Base-by-base conservation (phyloP, 441 rosid species). In the Pelargonium fulgidum region DNA sequence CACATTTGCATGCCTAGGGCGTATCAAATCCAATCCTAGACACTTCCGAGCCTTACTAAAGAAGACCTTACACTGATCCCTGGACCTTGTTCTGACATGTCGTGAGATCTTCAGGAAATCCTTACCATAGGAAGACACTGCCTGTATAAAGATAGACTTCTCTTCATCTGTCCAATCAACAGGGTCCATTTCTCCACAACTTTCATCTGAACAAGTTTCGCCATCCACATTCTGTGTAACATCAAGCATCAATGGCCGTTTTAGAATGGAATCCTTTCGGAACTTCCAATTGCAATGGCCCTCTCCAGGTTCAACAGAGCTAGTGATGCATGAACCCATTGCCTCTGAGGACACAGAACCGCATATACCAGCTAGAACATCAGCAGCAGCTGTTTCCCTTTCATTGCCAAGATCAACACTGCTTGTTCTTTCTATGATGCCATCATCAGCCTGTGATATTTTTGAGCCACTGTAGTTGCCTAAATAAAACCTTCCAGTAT, bases 91-190 rank as follows among this genome's bases (percentile, higher is more conserved):
- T 71, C 86, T 65, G 12, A 95, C 85, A 33, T 74, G 80, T 12
- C 69, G 80, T 22, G 98, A 87, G 70, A 95, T 83, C 84, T 73
- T 78, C 12, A 78, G 79, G 81, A 95, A 95, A 84, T 95, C 90
- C 83, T 92, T 95, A 8, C 99, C 98, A 74, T 84, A 86, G 10
- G 80, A 66, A 4, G 92, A 85, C 36, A 92, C 82, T 6, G 95
- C 93, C 72, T 75, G 85, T 54, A 92, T 74, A 79, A 95, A 92
- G 52, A 81, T 69, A 68, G 87, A 85, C 73, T 90, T 89, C 69
- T 95, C 98, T 75, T 85, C 90, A 74, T 95, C 98, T 6, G 97
- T 92, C 99, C 98, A 95, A 76, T 88, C 88, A 70, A 83, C 59
- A 73, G 91, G 80, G 73, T 86, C 96, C 78, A 85, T 84, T 77